Conservation (phyloP, 75 land plant species). For the Picea glauca region DNA sequence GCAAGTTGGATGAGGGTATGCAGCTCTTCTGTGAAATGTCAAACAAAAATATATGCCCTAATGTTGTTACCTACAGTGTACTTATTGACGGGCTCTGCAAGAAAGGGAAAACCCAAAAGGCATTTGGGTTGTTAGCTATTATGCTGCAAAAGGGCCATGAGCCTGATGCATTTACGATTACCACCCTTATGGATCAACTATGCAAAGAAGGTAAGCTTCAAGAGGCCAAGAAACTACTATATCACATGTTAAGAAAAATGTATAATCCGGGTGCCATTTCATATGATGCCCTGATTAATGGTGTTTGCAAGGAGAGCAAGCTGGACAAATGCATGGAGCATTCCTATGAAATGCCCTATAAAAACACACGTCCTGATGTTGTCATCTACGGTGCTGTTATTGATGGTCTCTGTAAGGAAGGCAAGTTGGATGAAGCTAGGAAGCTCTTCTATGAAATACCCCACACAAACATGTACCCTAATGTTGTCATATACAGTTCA, state of each 20-base stretch:
- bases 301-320: conserved; percentile 51
- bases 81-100: conserved; percentile 27
- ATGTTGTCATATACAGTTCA: conserved; percentile 44
- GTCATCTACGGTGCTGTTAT: too few species aligned
- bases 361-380: too few species aligned
- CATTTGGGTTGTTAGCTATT: conserved; percentile 11
- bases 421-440: conserved; percentile 40
- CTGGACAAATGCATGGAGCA: too few species aligned
- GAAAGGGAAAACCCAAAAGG: conserved; percentile 21
- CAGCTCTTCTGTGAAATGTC: conserved; percentile 18
- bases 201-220: conserved; percentile 26
- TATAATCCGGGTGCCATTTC: conserved; percentile 41
- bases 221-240: conserved; percentile 26
- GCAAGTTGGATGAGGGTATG: conserved; percentile 12
- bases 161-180: conserved; percentile 43
- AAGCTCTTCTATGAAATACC: conserved; percentile 37
- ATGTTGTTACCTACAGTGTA: conserved; percentile 10
- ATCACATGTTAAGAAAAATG: conserved; percentile 36
- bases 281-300: conserved; percentile 55
- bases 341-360: too few species aligned
- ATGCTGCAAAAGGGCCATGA: conserved; percentile 29
- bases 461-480: conserved; percentile 16
- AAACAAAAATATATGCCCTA: neutral
- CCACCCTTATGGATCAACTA: conserved; percentile 37
- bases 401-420: too few species aligned